Percentiles rank a stretch among this genome's conserved stretches.
phyloP scores from a whole-genome alignment of 1,284 basidiomycete genomes.

The Irpex sp. region DNA sequence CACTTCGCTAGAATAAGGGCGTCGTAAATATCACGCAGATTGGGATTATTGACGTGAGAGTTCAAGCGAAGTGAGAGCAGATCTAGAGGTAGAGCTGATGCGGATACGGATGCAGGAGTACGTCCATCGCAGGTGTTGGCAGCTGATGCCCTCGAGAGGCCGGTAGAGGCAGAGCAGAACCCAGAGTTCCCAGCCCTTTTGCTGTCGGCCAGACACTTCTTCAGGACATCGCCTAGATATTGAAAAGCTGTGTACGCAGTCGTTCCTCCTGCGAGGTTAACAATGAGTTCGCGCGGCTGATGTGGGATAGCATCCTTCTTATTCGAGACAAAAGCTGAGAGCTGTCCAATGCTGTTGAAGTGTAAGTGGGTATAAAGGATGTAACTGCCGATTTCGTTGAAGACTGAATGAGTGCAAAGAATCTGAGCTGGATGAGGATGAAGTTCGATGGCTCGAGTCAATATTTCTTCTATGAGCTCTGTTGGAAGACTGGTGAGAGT shows the following conservation, averaged over 20 bases:
- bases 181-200: not conserved
- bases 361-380: conserved; percentile 30
- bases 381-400: conserved; percentile 20
- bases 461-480: not conserved
- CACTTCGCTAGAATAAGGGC: conserved; percentile 41
- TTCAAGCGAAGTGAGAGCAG: conserved; percentile 37
- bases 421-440: conserved; percentile 22
- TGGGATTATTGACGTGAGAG: conserved; percentile 37
- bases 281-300: conserved; percentile 21
- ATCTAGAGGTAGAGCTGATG: conserved; percentile 24
- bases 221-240: conserved; percentile 23
- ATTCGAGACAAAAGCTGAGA: conserved; percentile 24
- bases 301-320: conserved; percentile 18
- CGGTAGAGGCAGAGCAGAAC: conserved; percentile 1
- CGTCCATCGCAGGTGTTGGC: not conserved
- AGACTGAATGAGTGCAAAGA: conserved; percentile 24
- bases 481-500: not conserved
- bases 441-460: conserved; percentile 11
- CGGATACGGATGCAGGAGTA: not conserved
- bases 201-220: not conserved
- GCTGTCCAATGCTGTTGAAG: conserved; percentile 29
- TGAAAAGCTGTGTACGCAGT: conserved; percentile 29
- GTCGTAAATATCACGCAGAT: conserved; percentile 33
- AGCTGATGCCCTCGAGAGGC: conserved; percentile 8
- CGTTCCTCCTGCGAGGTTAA: conserved; percentile 29